Evolutionary conservation across 1,284 basidiomycete genomes (phyloP).

Genomic region (Cutaneotrichosporon sp.): DNA sequence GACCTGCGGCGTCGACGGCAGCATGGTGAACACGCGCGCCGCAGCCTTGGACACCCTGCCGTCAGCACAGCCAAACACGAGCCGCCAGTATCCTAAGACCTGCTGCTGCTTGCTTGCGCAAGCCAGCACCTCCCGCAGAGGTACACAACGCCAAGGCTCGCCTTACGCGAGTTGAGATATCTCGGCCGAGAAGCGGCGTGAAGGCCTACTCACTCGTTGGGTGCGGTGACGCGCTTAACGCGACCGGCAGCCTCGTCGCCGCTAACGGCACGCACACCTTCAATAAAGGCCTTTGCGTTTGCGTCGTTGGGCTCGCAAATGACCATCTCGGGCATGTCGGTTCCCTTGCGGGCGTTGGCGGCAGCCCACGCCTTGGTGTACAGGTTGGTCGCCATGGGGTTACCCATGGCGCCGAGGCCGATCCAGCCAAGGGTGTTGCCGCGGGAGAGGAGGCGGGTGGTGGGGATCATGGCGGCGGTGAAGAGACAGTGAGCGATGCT

Average conservation of each 20-base stretch:
- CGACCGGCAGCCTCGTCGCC: constrained; percentile 15
- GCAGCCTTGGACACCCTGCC: constrained; percentile 46
- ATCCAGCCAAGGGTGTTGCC: constrained; percentile 41
- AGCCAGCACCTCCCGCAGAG: neutral
- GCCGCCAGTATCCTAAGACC: too few species aligned
- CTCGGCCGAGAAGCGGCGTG: too few species aligned
- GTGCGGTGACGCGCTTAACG: constrained; percentile 7
- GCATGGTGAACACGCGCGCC: constrained; percentile 50
- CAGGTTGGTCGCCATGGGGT: constrained; percentile 45
- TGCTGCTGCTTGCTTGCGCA: too few species aligned
- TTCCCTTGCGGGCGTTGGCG: neutral
- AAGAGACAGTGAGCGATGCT: too few species aligned
- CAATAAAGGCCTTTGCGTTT: constrained; percentile 28
- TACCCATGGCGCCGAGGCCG: constrained; percentile 45
- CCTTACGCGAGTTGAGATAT: too few species aligned
- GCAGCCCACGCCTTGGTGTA: constrained; percentile 38
- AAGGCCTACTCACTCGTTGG: constrained; percentile 11
- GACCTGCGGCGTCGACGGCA: constrained; percentile 51
- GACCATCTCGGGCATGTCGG: constrained; percentile 25
- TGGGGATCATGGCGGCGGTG: constrained; percentile 32
- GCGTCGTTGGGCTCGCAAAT: constrained; percentile 42
- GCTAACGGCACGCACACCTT: constrained; percentile 3
- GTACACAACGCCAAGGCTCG: too few species aligned
- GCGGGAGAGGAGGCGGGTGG: constrained; percentile 24
- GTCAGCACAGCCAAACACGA: too few species aligned